A percentile compares a stretch with the other conserved stretches of the same genome.
Conservation (phyloP, 345 rosid genomes). For the Rhizophora mangle region DNA sequence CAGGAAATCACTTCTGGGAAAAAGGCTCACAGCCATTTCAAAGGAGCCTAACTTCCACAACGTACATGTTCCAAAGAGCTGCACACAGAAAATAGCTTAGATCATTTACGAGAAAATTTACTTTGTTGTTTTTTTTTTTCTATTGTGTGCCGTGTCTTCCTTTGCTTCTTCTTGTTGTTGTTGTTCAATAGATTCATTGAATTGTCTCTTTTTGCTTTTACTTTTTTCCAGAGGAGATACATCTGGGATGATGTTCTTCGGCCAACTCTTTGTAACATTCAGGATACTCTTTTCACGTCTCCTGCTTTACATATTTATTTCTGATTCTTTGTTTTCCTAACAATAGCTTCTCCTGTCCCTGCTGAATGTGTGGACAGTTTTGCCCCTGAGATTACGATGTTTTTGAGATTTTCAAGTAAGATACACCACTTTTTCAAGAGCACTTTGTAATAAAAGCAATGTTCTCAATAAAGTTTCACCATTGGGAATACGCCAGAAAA, state of each 20-base stretch:
- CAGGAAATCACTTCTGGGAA: constrained; percentile 34
- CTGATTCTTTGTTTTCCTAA: no score
- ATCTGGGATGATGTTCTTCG: neutral
- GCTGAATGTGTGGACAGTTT: no score
- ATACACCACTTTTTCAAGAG: no score
- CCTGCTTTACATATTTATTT: neutral
- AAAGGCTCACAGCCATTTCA: constrained; percentile 44
- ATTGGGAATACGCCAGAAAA: no score
- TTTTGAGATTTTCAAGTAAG: no score
- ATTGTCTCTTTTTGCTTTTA: constrained; percentile 15
- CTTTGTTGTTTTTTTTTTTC: neutral
- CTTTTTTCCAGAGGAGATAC: neutral
- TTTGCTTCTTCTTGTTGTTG: neutral
- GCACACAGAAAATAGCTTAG: constrained; percentile 42
- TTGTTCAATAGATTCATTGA: constrained; percentile 45
- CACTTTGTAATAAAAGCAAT: no score
- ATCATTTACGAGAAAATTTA: neutral
- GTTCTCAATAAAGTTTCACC: no score
- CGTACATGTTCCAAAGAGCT: constrained; percentile 66
- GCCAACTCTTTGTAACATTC: neutral
- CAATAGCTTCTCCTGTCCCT: no score
- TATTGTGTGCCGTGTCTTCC: neutral
- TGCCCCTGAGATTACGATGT: no score
- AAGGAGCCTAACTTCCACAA: constrained; percentile 64
- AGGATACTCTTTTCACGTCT: neutral